Percentiles rank a stretch among this genome's conserved stretches.
Conservation (phyloP, 192 early-diverging fungal species). For the Funneliformis geosporum region DNA sequence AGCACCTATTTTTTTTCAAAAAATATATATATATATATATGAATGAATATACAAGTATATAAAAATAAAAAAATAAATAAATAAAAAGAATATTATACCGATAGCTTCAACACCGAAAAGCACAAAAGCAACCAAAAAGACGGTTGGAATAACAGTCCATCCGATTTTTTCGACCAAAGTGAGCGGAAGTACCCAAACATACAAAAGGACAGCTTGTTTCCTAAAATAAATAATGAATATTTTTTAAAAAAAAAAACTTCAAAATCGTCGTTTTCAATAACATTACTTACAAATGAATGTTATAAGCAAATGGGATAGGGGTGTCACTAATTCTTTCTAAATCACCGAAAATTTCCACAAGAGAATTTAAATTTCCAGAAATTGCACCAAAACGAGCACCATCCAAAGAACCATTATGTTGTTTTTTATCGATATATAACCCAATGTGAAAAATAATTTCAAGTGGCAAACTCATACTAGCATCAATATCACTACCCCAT, state of each 20-base stretch:
- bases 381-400: slow-evolving; percentile 38
- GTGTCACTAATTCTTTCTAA: slow-evolving; percentile 71
- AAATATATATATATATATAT: neutral
- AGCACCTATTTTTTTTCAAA: slow-evolving; percentile 38
- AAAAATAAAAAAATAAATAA: neutral
- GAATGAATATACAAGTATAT: neutral
- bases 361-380: slow-evolving; percentile 45
- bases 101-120: slow-evolving; percentile 81
- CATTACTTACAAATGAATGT: slow-evolving; percentile 61
- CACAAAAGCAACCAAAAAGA: slow-evolving; percentile 63
- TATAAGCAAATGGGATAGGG: slow-evolving; percentile 71
- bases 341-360: slow-evolving; percentile 60
- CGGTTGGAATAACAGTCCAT: slow-evolving; percentile 58
- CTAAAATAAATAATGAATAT: slow-evolving; percentile 29
- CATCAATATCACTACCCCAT: slow-evolving; percentile 45
- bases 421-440: slow-evolving; percentile 47
- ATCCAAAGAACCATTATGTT: slow-evolving; percentile 43
- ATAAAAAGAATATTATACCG: slow-evolving; percentile 18
- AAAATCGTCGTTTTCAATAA: neutral
- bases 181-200: slow-evolving; percentile 64
- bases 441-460: slow-evolving; percentile 52
- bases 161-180: slow-evolving; percentile 52
- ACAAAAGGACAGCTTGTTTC: slow-evolving; percentile 65
- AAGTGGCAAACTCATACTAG: slow-evolving; percentile 52
- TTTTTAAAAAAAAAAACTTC: neutral